A percentile compares a stretch with the other conserved stretches of the same genome.
These are phyloP conservation scores for Bolboschoenoplectus hybrid DNA, from an alignment of 202 grass and related monocot genomes.

Conservation along the genomic window DNA sequence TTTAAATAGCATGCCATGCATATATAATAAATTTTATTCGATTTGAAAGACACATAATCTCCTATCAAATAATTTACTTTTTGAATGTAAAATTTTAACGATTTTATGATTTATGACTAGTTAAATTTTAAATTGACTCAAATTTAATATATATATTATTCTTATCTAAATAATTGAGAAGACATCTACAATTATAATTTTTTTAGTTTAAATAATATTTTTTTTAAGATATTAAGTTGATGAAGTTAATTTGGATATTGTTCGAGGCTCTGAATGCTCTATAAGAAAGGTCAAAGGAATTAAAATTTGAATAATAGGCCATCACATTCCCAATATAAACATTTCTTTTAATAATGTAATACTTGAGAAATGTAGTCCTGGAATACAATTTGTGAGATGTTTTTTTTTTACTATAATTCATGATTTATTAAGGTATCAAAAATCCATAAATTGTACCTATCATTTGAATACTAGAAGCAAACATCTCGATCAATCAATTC, in stretches of 20 bases:
- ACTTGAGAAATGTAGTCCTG: not conserved
- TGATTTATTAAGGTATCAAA: not conserved
- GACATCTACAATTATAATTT: no score
- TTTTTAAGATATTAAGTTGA: no score
- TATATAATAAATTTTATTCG: no score
- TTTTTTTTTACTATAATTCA: not conserved
- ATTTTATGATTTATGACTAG: no score
- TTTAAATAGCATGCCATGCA: no score
- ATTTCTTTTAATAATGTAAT: not conserved
- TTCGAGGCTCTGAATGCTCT: not conserved
- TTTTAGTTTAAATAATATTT: no score
- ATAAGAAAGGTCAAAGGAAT: not conserved
- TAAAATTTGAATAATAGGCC: not conserved
- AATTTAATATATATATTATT: no score
- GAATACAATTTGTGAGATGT: not conserved
- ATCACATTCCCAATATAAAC: not conserved
- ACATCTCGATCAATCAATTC: not conserved
- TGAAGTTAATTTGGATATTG: not conserved
- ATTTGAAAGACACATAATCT: no score
- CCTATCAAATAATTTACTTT: no score
- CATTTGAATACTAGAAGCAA: not conserved
- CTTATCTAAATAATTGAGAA: no score
- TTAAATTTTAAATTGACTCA: no score
- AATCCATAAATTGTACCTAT: not conserved
- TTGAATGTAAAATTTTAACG: no score